phyloP scores from a whole-genome alignment of 1,284 basidiomycete species.

The Lentinula novae-zelandiae region DNA sequence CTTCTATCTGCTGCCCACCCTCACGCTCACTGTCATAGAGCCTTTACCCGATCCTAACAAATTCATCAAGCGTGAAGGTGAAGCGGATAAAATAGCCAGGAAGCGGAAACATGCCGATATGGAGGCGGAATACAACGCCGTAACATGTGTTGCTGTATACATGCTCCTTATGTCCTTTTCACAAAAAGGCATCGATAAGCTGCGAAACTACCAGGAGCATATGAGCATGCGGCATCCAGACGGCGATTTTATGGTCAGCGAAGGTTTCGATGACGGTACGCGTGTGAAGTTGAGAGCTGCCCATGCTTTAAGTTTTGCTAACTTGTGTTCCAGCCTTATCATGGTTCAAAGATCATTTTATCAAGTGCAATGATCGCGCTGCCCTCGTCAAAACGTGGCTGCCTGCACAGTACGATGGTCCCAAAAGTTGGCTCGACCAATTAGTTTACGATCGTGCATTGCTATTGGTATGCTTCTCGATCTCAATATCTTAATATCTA shows the following conservation, averaged over 20 bases:
- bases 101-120: conserved; percentile 64
- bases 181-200: conserved; percentile 83
- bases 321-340: conserved; percentile 43
- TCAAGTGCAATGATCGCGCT: conserved; percentile 74
- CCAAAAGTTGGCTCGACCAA: conserved; percentile 75
- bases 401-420: conserved; percentile 66
- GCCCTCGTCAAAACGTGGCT: conserved; percentile 80
- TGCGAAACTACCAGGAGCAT: conserved; percentile 69
- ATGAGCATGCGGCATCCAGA: conserved; percentile 75
- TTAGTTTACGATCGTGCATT: conserved; percentile 80
- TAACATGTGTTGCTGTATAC: conserved; percentile 87
- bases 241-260: conserved; percentile 63
- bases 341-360: conserved; percentile 77
- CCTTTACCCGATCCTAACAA: conserved; percentile 72
- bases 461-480: conserved; percentile 44
- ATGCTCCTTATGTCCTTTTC: conserved; percentile 92
- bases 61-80: conserved; percentile 66
- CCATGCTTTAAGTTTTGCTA: background rate
- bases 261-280: conserved; percentile 76
- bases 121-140: conserved; percentile 75
- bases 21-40: conserved; percentile 39
- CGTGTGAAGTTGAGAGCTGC: background rate
- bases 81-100: conserved; percentile 64
- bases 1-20: conserved; percentile 3
- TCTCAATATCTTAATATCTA: background rate